Base-by-base conservation (phyloP, 129 eudicot species). In the Centaurea solstitialis region DNA sequence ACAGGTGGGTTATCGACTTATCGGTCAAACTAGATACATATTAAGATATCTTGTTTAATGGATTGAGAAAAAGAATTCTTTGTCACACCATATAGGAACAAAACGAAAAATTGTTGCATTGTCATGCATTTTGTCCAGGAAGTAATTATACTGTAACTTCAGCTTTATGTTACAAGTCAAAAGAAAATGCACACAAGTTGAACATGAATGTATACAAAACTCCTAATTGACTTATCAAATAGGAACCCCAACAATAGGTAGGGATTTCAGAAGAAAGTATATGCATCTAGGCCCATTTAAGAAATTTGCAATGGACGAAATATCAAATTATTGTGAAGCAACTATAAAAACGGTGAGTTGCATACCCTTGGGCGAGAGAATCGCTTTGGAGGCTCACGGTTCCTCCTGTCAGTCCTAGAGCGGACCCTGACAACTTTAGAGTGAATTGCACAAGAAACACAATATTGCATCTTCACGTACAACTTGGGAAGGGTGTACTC, bases 371-470 rank as follows among this genome's bases (percentile, higher is more conserved):
- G 93, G 79, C 93, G 90, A n/a, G 84, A 78, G 85, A 86, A 90
- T 24, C 91, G 81, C 90, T 92, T 90, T 53, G 97, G 94, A 6
- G 94, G 97, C 87, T 92, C 94, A 84, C 91, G 91, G 86, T 82
- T 88, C 85, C 94, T 92, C 82, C 97, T 90, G 21, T 92, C 90
- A 74, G 75, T 72, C 1, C 87, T 77, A 0, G 94, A 90, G 1
- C 91, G 88, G 4, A 89, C 97, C 81, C 97, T 82, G 10, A 92
- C 92, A 10, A 89, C 92, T 28, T 92, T 89, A 41, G 92, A 90
- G 91, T 92, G 94, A 85, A 92, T 92, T 13, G 97, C 94, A 86
- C 97, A 92, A 9, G 97, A 92, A 47, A 92, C 92, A 66, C 94
- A 88, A 81, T 90, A 86, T 70, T 90, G 94, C 91, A 88, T 80